Percentiles rank a stretch among this genome's conserved stretches.
phyloP scores from a whole-genome alignment of 2,329 filamentous ascomycete genomes.

The Xylaria sp. region DNA sequence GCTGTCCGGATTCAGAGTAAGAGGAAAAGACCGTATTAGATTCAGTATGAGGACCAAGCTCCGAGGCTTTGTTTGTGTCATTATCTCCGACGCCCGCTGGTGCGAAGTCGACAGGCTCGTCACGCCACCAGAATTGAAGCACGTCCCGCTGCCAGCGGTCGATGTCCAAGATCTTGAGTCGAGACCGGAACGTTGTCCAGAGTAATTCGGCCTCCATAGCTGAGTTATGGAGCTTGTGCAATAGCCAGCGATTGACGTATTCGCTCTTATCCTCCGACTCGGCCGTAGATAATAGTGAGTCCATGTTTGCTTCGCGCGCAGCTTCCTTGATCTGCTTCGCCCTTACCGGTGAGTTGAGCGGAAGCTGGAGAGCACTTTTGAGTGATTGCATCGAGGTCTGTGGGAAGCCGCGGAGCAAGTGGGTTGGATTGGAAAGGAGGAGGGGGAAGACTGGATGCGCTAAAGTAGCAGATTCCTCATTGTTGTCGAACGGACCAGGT shows the following conservation, averaged over 20 bases:
- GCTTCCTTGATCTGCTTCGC: conserved; percentile 46
- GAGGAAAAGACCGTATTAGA: conserved; percentile 21
- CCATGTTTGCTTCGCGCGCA: conserved; percentile 56
- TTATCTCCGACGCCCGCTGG: conserved; percentile 23
- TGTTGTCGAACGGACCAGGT: conserved; percentile 30
- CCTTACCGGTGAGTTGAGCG: conserved; percentile 44
- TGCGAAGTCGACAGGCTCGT: conserved; percentile 40
- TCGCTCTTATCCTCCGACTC: conserved; percentile 48
- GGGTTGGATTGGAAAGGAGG: conserved; percentile 55
- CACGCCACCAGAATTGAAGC: conserved; percentile 48
- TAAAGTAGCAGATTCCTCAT: conserved; percentile 38
- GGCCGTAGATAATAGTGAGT: conserved; percentile 45
- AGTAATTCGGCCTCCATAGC: conserved; percentile 53
- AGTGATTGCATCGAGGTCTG: conserved; percentile 51
- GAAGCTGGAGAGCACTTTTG: conserved; percentile 46
- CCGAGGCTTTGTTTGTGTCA: conserved; percentile 30
- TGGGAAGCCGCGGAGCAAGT: conserved; percentile 49
- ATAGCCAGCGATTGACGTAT: conserved; percentile 58
- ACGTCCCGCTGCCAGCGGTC: conserved; percentile 51
- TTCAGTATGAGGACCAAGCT: conserved; percentile 13
- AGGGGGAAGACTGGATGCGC: conserved; percentile 50
- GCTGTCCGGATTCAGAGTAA: conserved; percentile 34
- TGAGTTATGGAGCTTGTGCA: conserved; percentile 56
- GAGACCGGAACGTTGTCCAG: conserved; percentile 44
- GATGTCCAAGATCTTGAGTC: conserved; percentile 42